Evolutionary conservation across 2,329 filamentous ascomycete genomes (phyloP).

Genomic region (Microdochium trichocladiopsis): DNA sequence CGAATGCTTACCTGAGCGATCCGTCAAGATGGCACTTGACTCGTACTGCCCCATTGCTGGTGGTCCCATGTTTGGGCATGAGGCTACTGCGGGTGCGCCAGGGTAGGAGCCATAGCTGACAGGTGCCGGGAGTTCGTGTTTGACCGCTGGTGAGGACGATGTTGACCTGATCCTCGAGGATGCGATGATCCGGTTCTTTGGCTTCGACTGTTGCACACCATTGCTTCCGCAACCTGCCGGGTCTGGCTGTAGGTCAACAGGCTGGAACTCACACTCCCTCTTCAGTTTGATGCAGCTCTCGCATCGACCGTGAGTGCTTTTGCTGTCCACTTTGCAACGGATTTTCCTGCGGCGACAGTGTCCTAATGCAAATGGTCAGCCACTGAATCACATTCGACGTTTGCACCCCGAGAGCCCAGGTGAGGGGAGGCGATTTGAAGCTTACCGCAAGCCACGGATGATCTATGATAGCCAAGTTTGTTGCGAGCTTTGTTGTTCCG

Average conservation of each 20-base stretch:
- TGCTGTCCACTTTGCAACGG: slow-evolving; percentile 71
- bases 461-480: slow-evolving; percentile 92
- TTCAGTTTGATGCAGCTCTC: slow-evolving; percentile 90
- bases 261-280: slow-evolving; percentile 89
- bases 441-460: slow-evolving; percentile 93
- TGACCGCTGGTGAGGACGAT: slow-evolving; percentile 40
- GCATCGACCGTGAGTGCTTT: slow-evolving; percentile 70
- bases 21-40: neutral
- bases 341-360: slow-evolving; percentile 94
- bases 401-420: slow-evolving; percentile 4
- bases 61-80: slow-evolving; percentile 37
- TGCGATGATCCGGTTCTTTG: slow-evolving; percentile 16
- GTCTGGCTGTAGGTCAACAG: slow-evolving; percentile 67
- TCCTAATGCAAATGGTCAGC: slow-evolving; percentile 41
- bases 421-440: too few species aligned
- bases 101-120: slow-evolving; percentile 31
- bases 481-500: slow-evolving; percentile 58
- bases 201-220: neutral
- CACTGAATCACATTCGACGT: neutral
- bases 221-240: slow-evolving; percentile 31
- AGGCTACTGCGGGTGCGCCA: slow-evolving; percentile 32
- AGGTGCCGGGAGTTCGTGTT: slow-evolving; percentile 33
- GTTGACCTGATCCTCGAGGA: slow-evolving; percentile 29
- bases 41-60: slow-evolving; percentile 26
- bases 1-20: neutral